phyloP scores from a whole-genome alignment of 2,329 filamentous ascomycete genomes.

The Aureobasidium sp. region DNA sequence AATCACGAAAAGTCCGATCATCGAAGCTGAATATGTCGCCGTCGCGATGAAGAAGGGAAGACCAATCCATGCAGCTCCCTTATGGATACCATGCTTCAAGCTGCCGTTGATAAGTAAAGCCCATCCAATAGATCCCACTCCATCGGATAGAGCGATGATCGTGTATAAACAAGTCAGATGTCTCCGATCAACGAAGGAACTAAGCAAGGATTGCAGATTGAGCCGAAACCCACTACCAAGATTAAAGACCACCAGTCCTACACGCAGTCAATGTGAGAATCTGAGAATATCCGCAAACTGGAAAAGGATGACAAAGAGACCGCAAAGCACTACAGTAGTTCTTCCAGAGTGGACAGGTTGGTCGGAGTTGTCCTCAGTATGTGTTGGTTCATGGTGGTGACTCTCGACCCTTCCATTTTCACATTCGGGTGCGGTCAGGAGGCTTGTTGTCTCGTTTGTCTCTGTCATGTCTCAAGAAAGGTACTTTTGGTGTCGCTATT shows the following conservation, averaged over 20 bases:
- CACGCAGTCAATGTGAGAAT: background rate
- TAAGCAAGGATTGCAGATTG: background rate
- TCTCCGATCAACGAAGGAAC: background rate
- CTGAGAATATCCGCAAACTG: background rate
- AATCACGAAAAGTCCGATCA: background rate
- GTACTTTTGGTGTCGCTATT: background rate
- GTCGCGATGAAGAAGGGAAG: constrained; percentile 6
- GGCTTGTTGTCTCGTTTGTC: background rate
- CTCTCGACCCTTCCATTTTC: background rate
- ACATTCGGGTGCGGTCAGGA: background rate
- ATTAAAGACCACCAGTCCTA: background rate
- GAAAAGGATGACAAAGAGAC: background rate
- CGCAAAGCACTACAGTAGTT: background rate
- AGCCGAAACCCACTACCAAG: background rate
- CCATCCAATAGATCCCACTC: background rate
- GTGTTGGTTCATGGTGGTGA: background rate
- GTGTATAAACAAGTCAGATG: background rate
- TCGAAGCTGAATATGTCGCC: background rate
- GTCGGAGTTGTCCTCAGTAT: background rate
- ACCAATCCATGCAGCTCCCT: constrained; percentile 3
- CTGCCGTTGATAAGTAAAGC: background rate
- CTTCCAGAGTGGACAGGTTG: background rate
- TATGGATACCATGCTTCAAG: constrained; percentile 4
- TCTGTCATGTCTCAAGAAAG: background rate
- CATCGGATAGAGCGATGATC: background rate